Evolutionary conservation across 1,284 basidiomycete species (phyloP), one percentile per base, ranked within the genome.

Genomic region (Cutaneotrichosporon cutaneum): DNA sequence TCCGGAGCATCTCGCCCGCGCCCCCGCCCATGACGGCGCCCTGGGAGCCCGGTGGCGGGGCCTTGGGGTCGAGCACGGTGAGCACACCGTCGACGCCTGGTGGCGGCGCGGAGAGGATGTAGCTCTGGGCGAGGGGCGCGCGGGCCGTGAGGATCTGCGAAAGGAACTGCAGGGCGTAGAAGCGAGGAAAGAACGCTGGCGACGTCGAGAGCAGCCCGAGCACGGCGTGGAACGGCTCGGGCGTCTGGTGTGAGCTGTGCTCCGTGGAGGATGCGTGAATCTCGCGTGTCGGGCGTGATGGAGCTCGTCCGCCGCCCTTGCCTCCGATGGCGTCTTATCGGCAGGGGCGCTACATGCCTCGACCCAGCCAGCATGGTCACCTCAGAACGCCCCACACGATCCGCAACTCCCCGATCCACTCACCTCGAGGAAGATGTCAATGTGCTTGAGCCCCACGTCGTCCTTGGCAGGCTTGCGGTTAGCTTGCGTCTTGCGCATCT

Each of bases 111-210:
- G 70, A 79, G 64, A 98, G 83, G 71, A 99, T 93, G 78, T 94
- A 92, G 32, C 84, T 84, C 78, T 99, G 96, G 6, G 96, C 87
- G 30, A 85, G 82, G 54, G 88, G 84, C 21, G 92, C 85, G 53
- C 94, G 82, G 76, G 93, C 89, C 71, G 88, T 85, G 63, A 95
- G 81, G 53, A 98, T 82, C 21, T 86, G 86, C 18, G 87, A 86
- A 48, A 99, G 84, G 68, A 92, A 86, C 75, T 97, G 92, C 11
- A 98, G 83, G 5, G 90, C 86, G 53, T 89, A 87, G 78, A 92
- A 93, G 24, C 94, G 88, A 44, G 89, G 87, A 77, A 96, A 95
- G 81, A 96, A 96, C 11, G 78, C 77, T 8, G 75, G 73, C 4
- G 78, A 77, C 57, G 66, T 69, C 36, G 82, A 85, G n/a, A 95